Evolutionary conservation across 106 monocot genomes (phyloP), one percentile per base, ranked within the genome.

Genomic region (Gastrodia elata): DNA sequence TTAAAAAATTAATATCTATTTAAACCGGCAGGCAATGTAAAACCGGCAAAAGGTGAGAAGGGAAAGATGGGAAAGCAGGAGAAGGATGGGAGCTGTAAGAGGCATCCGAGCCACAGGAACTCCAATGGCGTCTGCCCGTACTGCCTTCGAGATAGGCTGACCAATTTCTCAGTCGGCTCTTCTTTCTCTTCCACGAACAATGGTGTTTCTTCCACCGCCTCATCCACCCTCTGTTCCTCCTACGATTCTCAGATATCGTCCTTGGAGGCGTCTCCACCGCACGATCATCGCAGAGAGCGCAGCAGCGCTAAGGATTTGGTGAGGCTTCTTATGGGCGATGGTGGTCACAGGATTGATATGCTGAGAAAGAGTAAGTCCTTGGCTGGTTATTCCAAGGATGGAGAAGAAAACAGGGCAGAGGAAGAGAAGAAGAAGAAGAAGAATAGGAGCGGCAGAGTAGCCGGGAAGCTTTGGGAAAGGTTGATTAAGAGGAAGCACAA

Each of bases 81-180:
- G 14, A 73, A 65, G 65, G 84, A 82, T 8, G 70, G 68, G 30
- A 68, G 88, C 9, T 88, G 88, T 78, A 85, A 44, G 71, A 78
- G 65, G 71, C 85, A 88, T 59, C 85, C 85, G 33, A 82, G 61
- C 37, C 82, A 88, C 77, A 75, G 75, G 72, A 75, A 78, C 48
- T 82, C 85, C 37, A 83, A 65, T 57, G 88, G 88, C 13, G 85
- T 88, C 0, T 88, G 88, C 78, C 88, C 88, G 9, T 78, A 38
- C 71, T 88, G 88, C 76, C 75, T 88, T 6, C 67, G 80, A 32
- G 88, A 88, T 36, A 80, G 43, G 48, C 76, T 88, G 14, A 27
- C 72, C 20, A 73, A 73, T 11, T 38, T 88, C 72, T 79, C 87
- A 8, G 70, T 43, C 16, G 71, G 82, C 8, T 88, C 84, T 27